A percentile compares a stretch with the other conserved stretches of the same genome.
These are phyloP conservation scores for Candida xiaguanensis DNA, from an alignment of 805 yeast genomes.

Conservation along the genomic window DNA sequence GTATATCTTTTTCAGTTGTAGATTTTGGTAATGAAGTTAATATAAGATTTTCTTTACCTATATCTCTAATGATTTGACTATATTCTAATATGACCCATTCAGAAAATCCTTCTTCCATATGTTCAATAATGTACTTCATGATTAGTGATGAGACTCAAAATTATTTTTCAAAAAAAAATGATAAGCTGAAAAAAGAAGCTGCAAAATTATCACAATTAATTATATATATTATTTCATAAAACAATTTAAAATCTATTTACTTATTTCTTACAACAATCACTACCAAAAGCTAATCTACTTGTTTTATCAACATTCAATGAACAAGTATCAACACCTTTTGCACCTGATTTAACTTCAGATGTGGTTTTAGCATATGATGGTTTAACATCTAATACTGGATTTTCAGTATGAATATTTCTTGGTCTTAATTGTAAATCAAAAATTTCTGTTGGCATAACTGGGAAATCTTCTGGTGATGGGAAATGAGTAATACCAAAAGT, in stretches of 20 bases:
- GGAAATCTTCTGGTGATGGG: slow-evolving; percentile 90
- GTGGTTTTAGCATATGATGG: slow-evolving; percentile 53
- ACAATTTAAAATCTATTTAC: not conserved
- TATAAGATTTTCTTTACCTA: slow-evolving; percentile 72
- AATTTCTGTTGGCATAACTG: slow-evolving; percentile 85
- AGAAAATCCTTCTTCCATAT: slow-evolving; percentile 95
- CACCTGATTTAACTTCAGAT: slow-evolving; percentile 34
- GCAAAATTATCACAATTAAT: not conserved
- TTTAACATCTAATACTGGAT: slow-evolving; percentile 71
- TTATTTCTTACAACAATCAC: slow-evolving; percentile 14
- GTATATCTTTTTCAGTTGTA: slow-evolving; percentile 62
- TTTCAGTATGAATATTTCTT: slow-evolving; percentile 72
- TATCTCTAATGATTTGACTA: slow-evolving; percentile 73
- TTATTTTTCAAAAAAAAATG: not conserved
- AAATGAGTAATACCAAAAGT: slow-evolving; percentile 83
- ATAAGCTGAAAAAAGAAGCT: not conserved
- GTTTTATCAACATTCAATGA: slow-evolving; percentile 35
- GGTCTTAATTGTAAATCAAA: slow-evolving; percentile 73
- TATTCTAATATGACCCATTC: slow-evolving; percentile 94
- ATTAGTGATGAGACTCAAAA: not conserved
- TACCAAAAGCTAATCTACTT: slow-evolving; percentile 35
- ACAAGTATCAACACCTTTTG: slow-evolving; percentile 30
- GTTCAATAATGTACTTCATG: slow-evolving; percentile 93
- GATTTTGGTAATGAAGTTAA: slow-evolving; percentile 70
- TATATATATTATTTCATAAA: too few species aligned